These are phyloP conservation scores for Colletotrichum sansevieriae DNA, from an alignment of 2,329 filamentous ascomycete species.

Conservation along the genomic window DNA sequence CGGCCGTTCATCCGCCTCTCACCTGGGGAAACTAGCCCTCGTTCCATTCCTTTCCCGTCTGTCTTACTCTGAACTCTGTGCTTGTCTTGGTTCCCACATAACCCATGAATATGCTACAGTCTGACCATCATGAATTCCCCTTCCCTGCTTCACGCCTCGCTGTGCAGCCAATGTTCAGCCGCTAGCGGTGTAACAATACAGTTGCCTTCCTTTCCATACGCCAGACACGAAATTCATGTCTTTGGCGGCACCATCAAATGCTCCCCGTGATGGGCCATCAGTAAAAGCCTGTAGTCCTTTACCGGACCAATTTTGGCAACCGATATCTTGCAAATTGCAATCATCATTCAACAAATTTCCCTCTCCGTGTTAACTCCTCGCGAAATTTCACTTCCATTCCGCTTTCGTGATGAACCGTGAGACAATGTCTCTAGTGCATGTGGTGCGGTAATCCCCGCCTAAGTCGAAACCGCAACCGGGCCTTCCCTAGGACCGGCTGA, in stretches of 20 bases:
- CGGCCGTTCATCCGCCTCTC: conserved; percentile 29
- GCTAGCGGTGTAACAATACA: conserved; percentile 25
- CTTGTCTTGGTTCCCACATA: neutral
- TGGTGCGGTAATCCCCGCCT: conserved; percentile 22
- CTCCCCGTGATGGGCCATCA: conserved; percentile 25
- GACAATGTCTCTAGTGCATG: conserved; percentile 37
- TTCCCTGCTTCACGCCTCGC: conserved; percentile 7
- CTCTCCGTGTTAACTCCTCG: conserved; percentile 22
- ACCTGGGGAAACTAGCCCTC: conserved; percentile 12
- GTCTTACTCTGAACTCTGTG: conserved; percentile 25
- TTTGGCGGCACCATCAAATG: conserved; percentile 13
- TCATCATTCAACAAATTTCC: conserved; percentile 19
- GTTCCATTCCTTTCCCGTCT: conserved; percentile 1
- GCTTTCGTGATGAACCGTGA: conserved; percentile 34
- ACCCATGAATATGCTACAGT: conserved; percentile 19
- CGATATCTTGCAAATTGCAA: conserved; percentile 37
- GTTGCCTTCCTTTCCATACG: conserved; percentile 16
- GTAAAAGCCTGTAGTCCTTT: conserved; percentile 30
- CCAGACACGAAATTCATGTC: conserved; percentile 26
- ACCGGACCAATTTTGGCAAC: conserved; percentile 27
- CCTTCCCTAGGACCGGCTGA: conserved; percentile 4
- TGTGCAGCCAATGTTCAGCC: conserved; percentile 9
- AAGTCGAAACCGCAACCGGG: conserved; percentile 28
- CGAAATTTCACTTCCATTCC: conserved; percentile 34
- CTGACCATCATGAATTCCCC: neutral